Evolutionary conservation across 306 rosid genomes (phyloP), one percentile per base, ranked within the genome.

Genomic region (Lathyrus aphaca): DNA sequence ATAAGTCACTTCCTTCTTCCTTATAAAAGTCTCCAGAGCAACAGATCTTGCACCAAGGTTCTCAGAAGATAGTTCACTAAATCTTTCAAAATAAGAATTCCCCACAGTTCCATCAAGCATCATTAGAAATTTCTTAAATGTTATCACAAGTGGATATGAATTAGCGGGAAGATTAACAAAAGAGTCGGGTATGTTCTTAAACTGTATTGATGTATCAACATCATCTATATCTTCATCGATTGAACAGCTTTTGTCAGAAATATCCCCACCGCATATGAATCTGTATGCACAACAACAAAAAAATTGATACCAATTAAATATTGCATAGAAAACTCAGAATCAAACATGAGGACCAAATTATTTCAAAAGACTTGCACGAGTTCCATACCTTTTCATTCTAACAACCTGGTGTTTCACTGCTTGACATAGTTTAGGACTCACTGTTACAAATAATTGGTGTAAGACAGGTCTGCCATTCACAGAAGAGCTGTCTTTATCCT

Each of bases 51-150:
- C 79, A 54, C 80, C 71, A 42, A 45, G 37, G 43, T 32, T 72
- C 44, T 71, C 80, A 66, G 77, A 37, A 10, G 61, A 57, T 9
- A 74, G 35, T 40, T 74, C 86, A 27, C 30, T 66, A 60, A 91
- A 88, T 55, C 89, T 85, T 61, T 78, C 89, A 71, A 91, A 91
- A 78, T 74, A 91, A 5, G 97, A 88, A 68, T 85, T 77, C 21
- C 84, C 73, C 72, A 91, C 37, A 43, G 96, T 81, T 67, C 91
- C 89, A 72, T 91, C 92, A 32, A 91, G 91, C 97, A 91, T 91
- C 90, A 88, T 83, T 73, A 91, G 60, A 75, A 91, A 83, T 74
- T 91, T 88, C 23, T 85, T 78, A 79, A 91, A 88, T 43, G 97
- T 85, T 53, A 88, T 80, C n/a, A 86, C 96, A 32, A 91, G 89